Evolutionary conservation across 169 alveolate species (phyloP).

Genomic region (Plasmodium relictum): DNA sequence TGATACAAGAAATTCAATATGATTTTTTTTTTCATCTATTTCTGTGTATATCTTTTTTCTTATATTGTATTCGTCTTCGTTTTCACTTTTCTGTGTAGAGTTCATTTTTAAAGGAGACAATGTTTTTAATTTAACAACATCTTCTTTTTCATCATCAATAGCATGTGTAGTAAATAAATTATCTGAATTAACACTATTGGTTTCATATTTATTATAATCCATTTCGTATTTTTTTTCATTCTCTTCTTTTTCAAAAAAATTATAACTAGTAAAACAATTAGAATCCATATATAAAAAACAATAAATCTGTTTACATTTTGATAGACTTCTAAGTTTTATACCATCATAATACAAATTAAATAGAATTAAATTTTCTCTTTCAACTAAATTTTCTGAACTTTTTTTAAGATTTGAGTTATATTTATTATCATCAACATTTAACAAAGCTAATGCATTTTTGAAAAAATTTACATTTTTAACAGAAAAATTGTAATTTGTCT

Average conservation of each 20-base stretch:
- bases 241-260: slow-evolving; percentile 3
- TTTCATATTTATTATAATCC: slow-evolving; percentile 12
- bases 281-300: slow-evolving; percentile 66
- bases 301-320: slow-evolving; percentile 69
- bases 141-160: slow-evolving; percentile 15
- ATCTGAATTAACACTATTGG: slow-evolving; percentile 56
- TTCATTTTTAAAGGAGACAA: slow-evolving; percentile 55
- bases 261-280: slow-evolving; percentile 45
- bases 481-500: slow-evolving; percentile 40
- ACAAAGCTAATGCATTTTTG: slow-evolving; percentile 59
- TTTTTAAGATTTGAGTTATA: not conserved
- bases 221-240: not conserved
- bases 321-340: slow-evolving; percentile 63
- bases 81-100: slow-evolving; percentile 11
- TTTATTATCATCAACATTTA: slow-evolving; percentile 66
- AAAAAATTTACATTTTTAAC: slow-evolving; percentile 65
- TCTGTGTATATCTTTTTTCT: slow-evolving; percentile 52
- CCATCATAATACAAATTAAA: slow-evolving; percentile 54
- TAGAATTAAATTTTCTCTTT: slow-evolving; percentile 31
- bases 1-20: slow-evolving; percentile 56
- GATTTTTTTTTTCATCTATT: slow-evolving; percentile 21
- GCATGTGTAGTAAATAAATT: slow-evolving; percentile 46
- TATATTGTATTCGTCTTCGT: slow-evolving; percentile 41
- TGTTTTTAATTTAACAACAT: slow-evolving; percentile 29
- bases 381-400: slow-evolving; percentile 1